These are phyloP conservation scores for Phoenix roebelenii DNA, from an alignment of 176 grass and related monocot genomes.

Conservation along the genomic window DNA sequence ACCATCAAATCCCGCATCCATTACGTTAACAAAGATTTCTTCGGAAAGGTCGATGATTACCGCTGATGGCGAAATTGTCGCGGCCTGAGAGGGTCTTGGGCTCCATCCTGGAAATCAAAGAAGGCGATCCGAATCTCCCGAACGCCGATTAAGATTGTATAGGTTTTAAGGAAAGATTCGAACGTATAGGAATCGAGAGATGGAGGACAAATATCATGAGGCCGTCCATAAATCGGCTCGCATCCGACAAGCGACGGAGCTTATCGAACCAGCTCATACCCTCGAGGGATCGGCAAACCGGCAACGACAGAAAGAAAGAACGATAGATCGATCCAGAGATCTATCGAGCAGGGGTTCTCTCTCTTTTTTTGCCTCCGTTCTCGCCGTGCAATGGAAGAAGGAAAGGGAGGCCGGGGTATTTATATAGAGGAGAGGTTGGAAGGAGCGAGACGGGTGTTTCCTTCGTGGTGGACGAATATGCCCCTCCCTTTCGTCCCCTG, in stretches of 20 bases:
- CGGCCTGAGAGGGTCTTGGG: slow-evolving; percentile 6
- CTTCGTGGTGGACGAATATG: slow-evolving; percentile 6
- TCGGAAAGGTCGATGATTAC: too few species aligned
- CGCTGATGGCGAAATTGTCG: neutral
- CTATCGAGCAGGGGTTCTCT: neutral
- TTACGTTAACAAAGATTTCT: too few species aligned
- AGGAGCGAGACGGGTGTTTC: neutral
- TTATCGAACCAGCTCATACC: slow-evolving; percentile 74
- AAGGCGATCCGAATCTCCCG: neutral
- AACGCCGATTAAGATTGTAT: slow-evolving; percentile 38
- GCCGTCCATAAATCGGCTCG: slow-evolving; percentile 65
- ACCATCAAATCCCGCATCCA: too few species aligned
- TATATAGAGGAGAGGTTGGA: slow-evolving; percentile 19
- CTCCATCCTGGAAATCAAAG: slow-evolving; percentile 31
- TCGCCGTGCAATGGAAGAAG: neutral
- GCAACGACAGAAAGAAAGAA: neutral
- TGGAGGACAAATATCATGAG: slow-evolving; percentile 95
- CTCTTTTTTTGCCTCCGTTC: neutral
- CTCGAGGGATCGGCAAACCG: slow-evolving; percentile 31
- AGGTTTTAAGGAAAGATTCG: slow-evolving; percentile 14
- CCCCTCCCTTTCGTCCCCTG: neutral
- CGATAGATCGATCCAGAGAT: too few species aligned
- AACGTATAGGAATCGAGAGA: slow-evolving; percentile 97
- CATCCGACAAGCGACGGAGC: slow-evolving; percentile 38
- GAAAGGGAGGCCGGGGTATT: neutral